These are phyloP conservation scores for Schrenkiella parvula DNA, from an alignment of 345 rosid genomes.

Conservation along the genomic window DNA sequence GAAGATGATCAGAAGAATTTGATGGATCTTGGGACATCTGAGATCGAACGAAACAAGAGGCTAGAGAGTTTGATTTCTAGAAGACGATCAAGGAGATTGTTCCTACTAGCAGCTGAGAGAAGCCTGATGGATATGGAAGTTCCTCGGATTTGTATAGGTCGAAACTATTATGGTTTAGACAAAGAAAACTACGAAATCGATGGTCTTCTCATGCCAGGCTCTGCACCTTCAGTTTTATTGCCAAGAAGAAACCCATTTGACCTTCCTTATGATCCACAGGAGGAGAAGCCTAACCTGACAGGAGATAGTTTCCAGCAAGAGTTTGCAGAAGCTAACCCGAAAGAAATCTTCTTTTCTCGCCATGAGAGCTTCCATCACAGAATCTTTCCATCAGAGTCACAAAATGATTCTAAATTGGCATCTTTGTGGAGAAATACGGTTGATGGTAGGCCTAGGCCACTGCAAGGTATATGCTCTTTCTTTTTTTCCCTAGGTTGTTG, in stretches of 20 bases:
- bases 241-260: constrained; percentile 74
- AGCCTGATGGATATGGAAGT: constrained; percentile 39
- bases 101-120: constrained; percentile 43
- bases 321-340: constrained; percentile 44
- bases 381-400: constrained; percentile 29
- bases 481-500: not conserved
- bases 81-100: constrained; percentile 57
- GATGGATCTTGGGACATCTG: constrained; percentile 81
- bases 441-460: constrained; percentile 18
- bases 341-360: constrained; percentile 57
- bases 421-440: constrained; percentile 12
- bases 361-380: constrained; percentile 64
- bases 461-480: constrained; percentile 20
- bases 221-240: constrained; percentile 78
- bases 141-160: constrained; percentile 42
- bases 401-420: constrained; percentile 26
- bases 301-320: constrained; percentile 69
- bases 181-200: constrained; percentile 23
- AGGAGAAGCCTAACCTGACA: constrained; percentile 72
- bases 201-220: constrained; percentile 52
- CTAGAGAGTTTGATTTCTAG: constrained; percentile 70
- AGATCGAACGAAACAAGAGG: constrained; percentile 77
- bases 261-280: constrained; percentile 71
- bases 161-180: constrained; percentile 37
- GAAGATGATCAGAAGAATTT: constrained; percentile 80